A percentile compares a stretch with the other conserved stretches of the same genome.
Evolutionary conservation across 805 yeast species (phyloP).

Genomic region (Clavispora santaluciae): DNA sequence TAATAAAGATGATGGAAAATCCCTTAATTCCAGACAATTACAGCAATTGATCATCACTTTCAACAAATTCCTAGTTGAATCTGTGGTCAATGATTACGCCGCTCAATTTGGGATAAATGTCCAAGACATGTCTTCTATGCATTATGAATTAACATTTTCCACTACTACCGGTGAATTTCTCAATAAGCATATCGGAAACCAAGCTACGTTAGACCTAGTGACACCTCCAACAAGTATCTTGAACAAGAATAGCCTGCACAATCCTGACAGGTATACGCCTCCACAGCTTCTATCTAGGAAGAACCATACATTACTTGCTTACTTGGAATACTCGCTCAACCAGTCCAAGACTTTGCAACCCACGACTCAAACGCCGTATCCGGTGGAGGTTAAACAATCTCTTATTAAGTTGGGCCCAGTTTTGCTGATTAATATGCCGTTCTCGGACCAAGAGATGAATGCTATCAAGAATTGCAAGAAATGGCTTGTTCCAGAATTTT

Average conservation of each 20-base stretch:
- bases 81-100: conserved; percentile 47
- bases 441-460: conserved; percentile 52
- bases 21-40: conserved; percentile 40
- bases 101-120: conserved; percentile 21
- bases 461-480: conserved; percentile 43
- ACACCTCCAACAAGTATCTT: conserved; percentile 30
- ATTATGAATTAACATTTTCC: conserved; percentile 37
- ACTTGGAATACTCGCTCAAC: conserved; percentile 59
- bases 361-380: conserved; percentile 25
- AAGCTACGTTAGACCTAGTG: conserved; percentile 41
- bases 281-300: conserved; percentile 18
- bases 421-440: conserved; percentile 54
- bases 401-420: conserved; percentile 61
- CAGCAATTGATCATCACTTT: conserved; percentile 48
- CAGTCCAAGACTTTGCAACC: conserved; percentile 47
- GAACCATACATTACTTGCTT: conserved; percentile 42
- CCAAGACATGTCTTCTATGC: conserved; percentile 37
- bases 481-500: conserved; percentile 64
- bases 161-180: conserved; percentile 37
- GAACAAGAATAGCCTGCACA: conserved; percentile 18
- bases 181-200: conserved; percentile 29
- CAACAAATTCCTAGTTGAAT: conserved; percentile 53
- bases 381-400: conserved; percentile 48
- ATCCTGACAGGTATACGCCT: conserved; percentile 9
- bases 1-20: conserved; percentile 44